phyloP scores from a whole-genome alignment of 306 rosid genomes.

The Bauhinia variegata region DNA sequence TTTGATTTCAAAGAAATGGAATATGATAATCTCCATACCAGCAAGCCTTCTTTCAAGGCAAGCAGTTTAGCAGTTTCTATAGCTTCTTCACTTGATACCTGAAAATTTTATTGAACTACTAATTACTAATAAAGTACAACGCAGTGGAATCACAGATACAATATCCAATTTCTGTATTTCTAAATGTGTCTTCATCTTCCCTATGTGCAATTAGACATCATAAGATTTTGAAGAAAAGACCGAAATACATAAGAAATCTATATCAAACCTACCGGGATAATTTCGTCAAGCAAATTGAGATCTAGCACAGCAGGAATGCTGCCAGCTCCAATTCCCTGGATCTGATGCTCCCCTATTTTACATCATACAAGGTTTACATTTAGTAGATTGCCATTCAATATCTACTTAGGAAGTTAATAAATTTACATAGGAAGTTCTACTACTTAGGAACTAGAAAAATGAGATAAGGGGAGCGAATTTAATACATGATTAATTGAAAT shows the following conservation, averaged over 20 bases:
- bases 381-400: background rate
- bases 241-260: too few relatives aligned
- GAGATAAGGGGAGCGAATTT: background rate
- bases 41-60: constrained; percentile 72
- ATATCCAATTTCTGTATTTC: too few relatives aligned
- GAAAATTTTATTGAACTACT: background rate
- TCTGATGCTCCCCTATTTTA: constrained; percentile 60
- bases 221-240: too few relatives aligned
- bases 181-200: too few relatives aligned
- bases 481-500: too few relatives aligned
- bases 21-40: constrained; percentile 43
- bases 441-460: too few relatives aligned
- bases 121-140: too few relatives aligned
- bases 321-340: constrained; percentile 79
- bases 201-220: too few relatives aligned
- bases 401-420: background rate
- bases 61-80: constrained; percentile 61
- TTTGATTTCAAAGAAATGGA: constrained; percentile 4
- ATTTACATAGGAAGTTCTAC: background rate
- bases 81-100: constrained; percentile 58
- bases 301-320: constrained; percentile 58
- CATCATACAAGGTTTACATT: constrained; percentile 15
- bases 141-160: too few relatives aligned
- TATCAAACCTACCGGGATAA: constrained; percentile 38
- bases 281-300: constrained; percentile 46